phyloP scores from a whole-genome alignment of 148 eudicot species.

The Salicornia ramosissima region DNA sequence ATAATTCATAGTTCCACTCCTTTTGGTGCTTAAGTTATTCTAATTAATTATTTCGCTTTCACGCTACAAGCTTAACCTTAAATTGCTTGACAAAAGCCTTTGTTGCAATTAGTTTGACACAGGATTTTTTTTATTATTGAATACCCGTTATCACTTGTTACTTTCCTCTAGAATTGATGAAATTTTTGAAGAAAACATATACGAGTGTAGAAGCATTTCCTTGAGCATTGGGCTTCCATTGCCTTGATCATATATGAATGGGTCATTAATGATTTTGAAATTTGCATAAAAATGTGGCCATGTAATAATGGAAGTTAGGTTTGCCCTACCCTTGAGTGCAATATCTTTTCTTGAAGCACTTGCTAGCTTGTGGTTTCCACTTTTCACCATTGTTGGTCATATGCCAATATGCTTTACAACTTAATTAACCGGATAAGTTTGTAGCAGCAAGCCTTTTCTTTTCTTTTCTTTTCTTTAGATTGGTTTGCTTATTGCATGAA shows the following conservation, averaged over 20 bases:
- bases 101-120: too few species aligned
- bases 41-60: too few species aligned
- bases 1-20: too few species aligned
- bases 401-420: not conserved
- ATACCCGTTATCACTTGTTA: too few species aligned
- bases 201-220: not conserved
- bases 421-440: not conserved
- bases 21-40: too few species aligned
- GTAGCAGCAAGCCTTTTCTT: not conserved
- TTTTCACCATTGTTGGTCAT: not conserved
- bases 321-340: not conserved
- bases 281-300: not conserved
- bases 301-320: not conserved
- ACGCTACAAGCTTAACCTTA: too few species aligned
- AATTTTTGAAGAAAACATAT: not conserved
- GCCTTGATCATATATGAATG: not conserved
- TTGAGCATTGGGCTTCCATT: not conserved
- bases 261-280: not conserved
- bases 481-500: not conserved
- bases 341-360: not conserved
- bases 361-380: not conserved
- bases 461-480: not conserved
- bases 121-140: too few species aligned
- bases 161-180: not conserved
- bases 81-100: too few species aligned